Percentiles rank a stretch among this genome's conserved stretches.
These are phyloP conservation scores for Parietaria judaica DNA, from an alignment of 306 rosid genomes.

Conservation along the genomic window DNA sequence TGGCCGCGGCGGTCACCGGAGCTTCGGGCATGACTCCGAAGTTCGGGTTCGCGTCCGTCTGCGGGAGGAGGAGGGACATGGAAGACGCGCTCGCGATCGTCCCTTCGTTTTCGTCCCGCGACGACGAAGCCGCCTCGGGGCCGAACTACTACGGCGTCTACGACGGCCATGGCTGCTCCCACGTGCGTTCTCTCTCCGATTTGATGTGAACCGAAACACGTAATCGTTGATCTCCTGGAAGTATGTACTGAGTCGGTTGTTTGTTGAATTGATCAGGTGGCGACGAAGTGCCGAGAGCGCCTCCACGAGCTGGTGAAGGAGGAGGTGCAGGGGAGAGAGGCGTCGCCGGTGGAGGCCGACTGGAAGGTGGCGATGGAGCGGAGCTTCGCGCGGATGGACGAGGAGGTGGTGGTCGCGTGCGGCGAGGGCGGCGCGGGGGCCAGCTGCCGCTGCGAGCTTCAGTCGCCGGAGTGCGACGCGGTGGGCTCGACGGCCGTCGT, in stretches of 20 bases:
- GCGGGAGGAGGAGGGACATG: constrained; percentile 60
- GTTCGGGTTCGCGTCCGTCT: constrained; percentile 44
- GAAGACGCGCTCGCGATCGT: constrained; percentile 46
- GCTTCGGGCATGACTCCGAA: constrained; percentile 14
- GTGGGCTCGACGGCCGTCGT: constrained; percentile 64
- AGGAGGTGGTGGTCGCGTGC: constrained; percentile 30
- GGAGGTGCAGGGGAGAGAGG: constrained; percentile 27
- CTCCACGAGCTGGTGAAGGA: constrained; percentile 51
- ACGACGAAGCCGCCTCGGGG: neutral
- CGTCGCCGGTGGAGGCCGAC: constrained; percentile 4
- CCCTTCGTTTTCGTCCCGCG: constrained; percentile 18
- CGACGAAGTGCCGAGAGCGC: constrained; percentile 42
- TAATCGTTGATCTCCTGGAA: too few species aligned
- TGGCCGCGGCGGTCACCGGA: neutral
- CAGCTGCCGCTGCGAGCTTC: constrained; percentile 47
- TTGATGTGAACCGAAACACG: neutral
- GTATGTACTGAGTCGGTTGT: too few species aligned
- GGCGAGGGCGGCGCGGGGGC: constrained; percentile 18
- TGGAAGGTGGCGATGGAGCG: constrained; percentile 46
- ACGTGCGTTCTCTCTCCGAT: constrained; percentile 25
- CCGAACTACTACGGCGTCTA: constrained; percentile 49
- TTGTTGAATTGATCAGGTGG: constrained; percentile 28
- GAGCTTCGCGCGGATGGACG: constrained; percentile 49
- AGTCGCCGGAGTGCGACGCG: constrained; percentile 48
- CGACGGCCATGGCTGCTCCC: constrained; percentile 78